phyloP scores from a whole-genome alignment of 2,329 filamentous ascomycete genomes.

The Spiromastix sp. region DNA sequence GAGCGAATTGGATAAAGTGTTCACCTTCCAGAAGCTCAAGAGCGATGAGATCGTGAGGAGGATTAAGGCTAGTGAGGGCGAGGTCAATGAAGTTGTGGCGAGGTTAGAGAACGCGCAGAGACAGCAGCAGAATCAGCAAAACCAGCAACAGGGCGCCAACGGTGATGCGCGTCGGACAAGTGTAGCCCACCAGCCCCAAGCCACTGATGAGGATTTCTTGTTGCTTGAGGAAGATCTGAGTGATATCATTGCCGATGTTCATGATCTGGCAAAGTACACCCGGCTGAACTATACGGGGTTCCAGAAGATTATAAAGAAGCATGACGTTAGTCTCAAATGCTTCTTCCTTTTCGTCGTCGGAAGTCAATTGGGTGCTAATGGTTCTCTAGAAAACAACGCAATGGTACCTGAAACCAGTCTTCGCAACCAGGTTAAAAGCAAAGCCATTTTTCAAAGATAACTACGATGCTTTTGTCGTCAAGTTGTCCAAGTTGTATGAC shows the following conservation, averaged over 20 bases:
- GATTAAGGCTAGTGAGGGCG: slow-evolving; percentile 77
- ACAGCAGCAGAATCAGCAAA: too few species aligned
- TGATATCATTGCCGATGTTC: slow-evolving; percentile 96
- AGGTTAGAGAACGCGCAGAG: slow-evolving; percentile 47
- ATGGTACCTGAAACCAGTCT: slow-evolving; percentile 92
- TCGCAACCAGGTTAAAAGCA: slow-evolving; percentile 84
- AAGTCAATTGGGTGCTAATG: slow-evolving; percentile 1
- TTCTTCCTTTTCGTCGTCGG: slow-evolving; percentile 4
- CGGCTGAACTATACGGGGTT: slow-evolving; percentile 98
- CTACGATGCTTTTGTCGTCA: slow-evolving; percentile 90
- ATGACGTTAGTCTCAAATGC: slow-evolving; percentile 60
- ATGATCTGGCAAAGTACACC: slow-evolving; percentile 95
- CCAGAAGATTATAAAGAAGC: slow-evolving; percentile 99
- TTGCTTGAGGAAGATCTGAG: slow-evolving; percentile 88
- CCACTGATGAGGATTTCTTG: slow-evolving; percentile 86
- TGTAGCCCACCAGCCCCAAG: slow-evolving; percentile 16
- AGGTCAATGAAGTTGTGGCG: slow-evolving; percentile 78
- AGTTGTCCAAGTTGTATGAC: slow-evolving; percentile 91
- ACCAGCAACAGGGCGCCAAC: slow-evolving; percentile 29
- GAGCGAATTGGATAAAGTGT: slow-evolving; percentile 90
- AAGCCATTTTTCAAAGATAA: slow-evolving; percentile 99
- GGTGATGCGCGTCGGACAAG: slow-evolving; percentile 25
- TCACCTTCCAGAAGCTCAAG: slow-evolving; percentile 95
- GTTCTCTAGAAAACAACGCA: slow-evolving; percentile 70
- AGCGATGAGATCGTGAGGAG: slow-evolving; percentile 88